phyloP scores from a whole-genome alignment of 2,329 filamentous ascomycete genomes.

The Onygenales sp. region DNA sequence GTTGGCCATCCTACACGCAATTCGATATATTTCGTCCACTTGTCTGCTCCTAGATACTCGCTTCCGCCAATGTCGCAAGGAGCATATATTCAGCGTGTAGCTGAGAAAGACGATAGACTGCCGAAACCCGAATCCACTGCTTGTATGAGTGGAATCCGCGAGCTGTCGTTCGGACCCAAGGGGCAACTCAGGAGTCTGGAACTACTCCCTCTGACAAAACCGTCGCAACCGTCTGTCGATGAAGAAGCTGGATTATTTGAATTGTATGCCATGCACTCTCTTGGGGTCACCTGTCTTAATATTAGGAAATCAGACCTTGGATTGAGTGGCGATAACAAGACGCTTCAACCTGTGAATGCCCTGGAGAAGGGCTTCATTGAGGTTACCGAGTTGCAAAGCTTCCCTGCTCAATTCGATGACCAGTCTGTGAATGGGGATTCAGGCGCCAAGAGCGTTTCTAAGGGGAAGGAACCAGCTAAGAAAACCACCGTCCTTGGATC shows the following conservation, averaged over 20 bases:
- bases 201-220: slow-evolving; percentile 60
- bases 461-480: slow-evolving; percentile 30
- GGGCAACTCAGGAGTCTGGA: slow-evolving; percentile 84
- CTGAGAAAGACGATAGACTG: slow-evolving; percentile 59
- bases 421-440: slow-evolving; percentile 37
- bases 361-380: slow-evolving; percentile 63
- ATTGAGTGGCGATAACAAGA: slow-evolving; percentile 85
- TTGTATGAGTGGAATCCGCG: slow-evolving; percentile 91
- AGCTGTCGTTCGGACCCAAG: slow-evolving; percentile 83
- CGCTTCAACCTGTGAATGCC: slow-evolving; percentile 68
- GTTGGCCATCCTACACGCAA: slow-evolving; percentile 95
- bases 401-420: slow-evolving; percentile 35
- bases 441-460: neutral
- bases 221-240: slow-evolving; percentile 42
- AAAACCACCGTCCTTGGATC: slow-evolving; percentile 25
- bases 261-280: slow-evolving; percentile 94
- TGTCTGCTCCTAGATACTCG: slow-evolving; percentile 89
- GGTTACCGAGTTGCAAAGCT: slow-evolving; percentile 56
- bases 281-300: slow-evolving; percentile 81
- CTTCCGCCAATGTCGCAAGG: slow-evolving; percentile 74
- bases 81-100: slow-evolving; percentile 71
- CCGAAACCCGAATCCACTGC: slow-evolving; percentile 88
- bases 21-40: slow-evolving; percentile 91
- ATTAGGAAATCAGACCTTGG: slow-evolving; percentile 85
- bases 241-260: slow-evolving; percentile 74